Conservation (phyloP, 1,284 basidiomycete genomes). For the Malassezia restricta region DNA sequence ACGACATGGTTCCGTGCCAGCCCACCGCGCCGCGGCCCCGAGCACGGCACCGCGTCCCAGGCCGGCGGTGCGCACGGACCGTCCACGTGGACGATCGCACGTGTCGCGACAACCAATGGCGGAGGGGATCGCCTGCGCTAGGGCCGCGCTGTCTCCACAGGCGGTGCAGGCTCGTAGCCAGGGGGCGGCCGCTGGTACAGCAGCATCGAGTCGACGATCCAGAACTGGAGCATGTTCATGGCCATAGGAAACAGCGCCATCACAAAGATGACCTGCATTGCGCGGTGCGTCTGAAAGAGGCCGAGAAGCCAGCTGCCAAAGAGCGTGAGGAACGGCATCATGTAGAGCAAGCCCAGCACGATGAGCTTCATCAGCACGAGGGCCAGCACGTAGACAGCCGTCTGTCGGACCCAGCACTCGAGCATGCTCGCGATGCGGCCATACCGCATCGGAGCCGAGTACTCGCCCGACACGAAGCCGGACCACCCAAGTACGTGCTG, state of each 20-base stretch:
- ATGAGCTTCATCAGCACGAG: constrained; percentile 75
- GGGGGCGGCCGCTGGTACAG: constrained; percentile 24
- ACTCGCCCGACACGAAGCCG: constrained; percentile 74
- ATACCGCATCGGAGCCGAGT: constrained; percentile 51
- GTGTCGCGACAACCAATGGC: too few species aligned
- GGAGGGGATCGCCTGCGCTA: too few species aligned
- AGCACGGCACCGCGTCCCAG: background rate
- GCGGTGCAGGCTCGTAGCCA: too few species aligned
- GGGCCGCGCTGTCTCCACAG: too few species aligned
- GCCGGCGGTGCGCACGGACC: background rate
- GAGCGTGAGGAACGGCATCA: constrained; percentile 55
- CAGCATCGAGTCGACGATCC: constrained; percentile 42
- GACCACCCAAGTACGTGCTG: constrained; percentile 55
- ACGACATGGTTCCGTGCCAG: background rate
- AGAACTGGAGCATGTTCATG: constrained; percentile 55
- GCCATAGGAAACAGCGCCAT: constrained; percentile 86
- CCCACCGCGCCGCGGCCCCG: background rate
- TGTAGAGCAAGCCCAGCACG: constrained; percentile 62
- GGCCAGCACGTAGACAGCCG: constrained; percentile 69
- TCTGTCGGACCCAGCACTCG: constrained; percentile 66
- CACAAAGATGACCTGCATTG: constrained; percentile 48
- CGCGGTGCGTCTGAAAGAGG: constrained; percentile 57
- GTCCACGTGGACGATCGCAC: background rate
- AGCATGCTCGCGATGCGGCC: constrained; percentile 13
- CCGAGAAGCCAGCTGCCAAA: constrained; percentile 69